Conservation (phyloP, 208 protist species). For the Novymonas esmeraldas region DNA sequence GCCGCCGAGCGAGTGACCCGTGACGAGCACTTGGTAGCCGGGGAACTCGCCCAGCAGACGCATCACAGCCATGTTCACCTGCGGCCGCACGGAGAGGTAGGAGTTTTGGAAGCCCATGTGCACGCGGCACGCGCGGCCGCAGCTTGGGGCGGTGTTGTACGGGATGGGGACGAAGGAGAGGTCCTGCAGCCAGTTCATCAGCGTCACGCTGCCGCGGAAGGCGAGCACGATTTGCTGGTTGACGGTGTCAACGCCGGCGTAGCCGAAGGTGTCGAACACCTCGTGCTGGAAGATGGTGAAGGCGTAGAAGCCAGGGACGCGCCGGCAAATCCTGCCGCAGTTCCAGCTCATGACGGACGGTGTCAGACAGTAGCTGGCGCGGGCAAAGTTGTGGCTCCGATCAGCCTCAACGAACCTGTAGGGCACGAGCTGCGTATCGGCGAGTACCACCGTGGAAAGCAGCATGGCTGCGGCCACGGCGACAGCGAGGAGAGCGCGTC, state of each 20-base stretch:
- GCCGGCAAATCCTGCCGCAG: slow-evolving; percentile 3
- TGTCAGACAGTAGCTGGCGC: slow-evolving; percentile 9
- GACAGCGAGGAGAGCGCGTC: background rate
- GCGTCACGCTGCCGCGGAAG: slow-evolving; percentile 41
- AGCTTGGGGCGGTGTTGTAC: slow-evolving; percentile 28
- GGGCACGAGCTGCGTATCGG: slow-evolving; percentile 2
- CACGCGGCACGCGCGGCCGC: slow-evolving; percentile 29
- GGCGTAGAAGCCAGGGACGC: slow-evolving; percentile 13
- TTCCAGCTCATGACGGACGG: slow-evolving; percentile 1
- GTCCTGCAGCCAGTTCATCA: slow-evolving; percentile 47
- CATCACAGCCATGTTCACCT: slow-evolving; percentile 13
- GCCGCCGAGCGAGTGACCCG: slow-evolving; percentile 62
- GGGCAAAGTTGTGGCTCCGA: slow-evolving; percentile 11
- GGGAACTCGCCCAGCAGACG: slow-evolving; percentile 20
- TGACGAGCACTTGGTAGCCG: slow-evolving; percentile 33
- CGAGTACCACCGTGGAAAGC: background rate
- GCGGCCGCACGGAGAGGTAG: slow-evolving; percentile 29
- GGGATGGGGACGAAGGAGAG: slow-evolving; percentile 15
- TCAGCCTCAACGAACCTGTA: slow-evolving; percentile 8
- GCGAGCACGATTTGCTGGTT: slow-evolving; percentile 29
- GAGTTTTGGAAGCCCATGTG: slow-evolving; percentile 41
- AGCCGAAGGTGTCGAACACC: background rate
- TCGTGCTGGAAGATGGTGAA: background rate
- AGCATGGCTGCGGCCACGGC: background rate
- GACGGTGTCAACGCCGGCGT: slow-evolving; percentile 1